A percentile compares a stretch with the other conserved stretches of the same genome.
phyloP scores from a whole-genome alignment of 1,139 yeast species.

The Meyerozyma carpophila region DNA sequence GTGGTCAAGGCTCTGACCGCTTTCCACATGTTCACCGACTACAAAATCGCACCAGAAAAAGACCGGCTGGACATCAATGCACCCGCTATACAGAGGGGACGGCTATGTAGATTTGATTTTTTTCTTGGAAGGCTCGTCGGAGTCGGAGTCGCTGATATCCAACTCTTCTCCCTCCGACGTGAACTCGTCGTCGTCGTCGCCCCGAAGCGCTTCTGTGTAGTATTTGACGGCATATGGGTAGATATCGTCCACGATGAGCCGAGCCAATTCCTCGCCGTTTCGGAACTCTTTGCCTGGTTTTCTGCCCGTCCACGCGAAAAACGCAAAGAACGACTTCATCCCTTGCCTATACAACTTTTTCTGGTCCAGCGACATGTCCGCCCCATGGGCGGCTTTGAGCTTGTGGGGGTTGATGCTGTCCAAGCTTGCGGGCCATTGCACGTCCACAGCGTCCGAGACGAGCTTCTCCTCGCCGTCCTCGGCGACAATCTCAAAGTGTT shows the following conservation, averaged over 20 bases:
- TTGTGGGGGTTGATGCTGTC: constrained; percentile 46
- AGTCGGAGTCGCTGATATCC: constrained; percentile 38
- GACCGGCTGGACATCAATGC: background rate
- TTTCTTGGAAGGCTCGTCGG: background rate
- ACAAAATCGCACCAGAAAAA: background rate
- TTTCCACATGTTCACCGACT: background rate
- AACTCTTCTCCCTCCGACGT: constrained; percentile 51
- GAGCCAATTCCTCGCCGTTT: constrained; percentile 64
- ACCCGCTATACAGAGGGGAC: background rate
- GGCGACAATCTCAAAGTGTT: constrained; percentile 40
- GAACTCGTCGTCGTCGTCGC: constrained; percentile 49
- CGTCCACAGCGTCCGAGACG: constrained; percentile 42
- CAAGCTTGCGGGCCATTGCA: constrained; percentile 59
- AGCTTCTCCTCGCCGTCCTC: constrained; percentile 51
- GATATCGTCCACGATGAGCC: constrained; percentile 58
- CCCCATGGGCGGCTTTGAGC: constrained; percentile 31
- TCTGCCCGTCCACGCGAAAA: constrained; percentile 71
- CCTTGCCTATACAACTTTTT: constrained; percentile 61
- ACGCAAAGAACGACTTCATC: constrained; percentile 70
- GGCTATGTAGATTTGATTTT: background rate
- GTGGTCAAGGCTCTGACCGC: constrained; percentile 6
- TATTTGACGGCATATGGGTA: constrained; percentile 70
- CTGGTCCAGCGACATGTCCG: constrained; percentile 41
- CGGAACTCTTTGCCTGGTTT: constrained; percentile 72
- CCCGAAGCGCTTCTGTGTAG: constrained; percentile 62